phyloP scores from a whole-genome alignment of 192 early-diverging fungal species.

The Linnemannia exigua region DNA sequence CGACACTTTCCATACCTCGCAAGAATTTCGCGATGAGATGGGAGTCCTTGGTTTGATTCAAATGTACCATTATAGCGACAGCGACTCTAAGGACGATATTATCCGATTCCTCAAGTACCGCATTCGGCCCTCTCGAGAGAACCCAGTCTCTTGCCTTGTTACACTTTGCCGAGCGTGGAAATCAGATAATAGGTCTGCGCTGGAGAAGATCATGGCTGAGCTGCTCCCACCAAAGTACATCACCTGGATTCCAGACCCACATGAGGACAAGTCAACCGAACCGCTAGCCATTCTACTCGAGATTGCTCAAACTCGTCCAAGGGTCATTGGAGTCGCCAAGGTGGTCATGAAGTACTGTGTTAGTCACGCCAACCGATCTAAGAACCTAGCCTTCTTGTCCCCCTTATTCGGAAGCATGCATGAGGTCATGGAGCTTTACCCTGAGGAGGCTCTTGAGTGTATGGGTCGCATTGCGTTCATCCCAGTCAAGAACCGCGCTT shows the following conservation, averaged over 20 bases:
- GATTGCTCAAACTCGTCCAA: constrained; percentile 20
- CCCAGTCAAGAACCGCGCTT: not conserved
- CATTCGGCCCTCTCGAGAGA: not conserved
- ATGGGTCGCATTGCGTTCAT: constrained; percentile 3
- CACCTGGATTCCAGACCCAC: constrained; percentile 13
- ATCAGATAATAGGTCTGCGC: not conserved
- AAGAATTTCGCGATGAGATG: not conserved
- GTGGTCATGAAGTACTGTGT: constrained; percentile 38
- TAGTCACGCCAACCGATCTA: constrained; percentile 12
- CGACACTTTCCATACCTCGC: not conserved
- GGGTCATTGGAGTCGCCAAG: constrained; percentile 26
- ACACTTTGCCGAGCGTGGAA: not conserved
- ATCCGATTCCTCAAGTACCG: constrained; percentile 5
- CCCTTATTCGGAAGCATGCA: constrained; percentile 17
- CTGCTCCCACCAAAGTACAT: constrained; percentile 1
- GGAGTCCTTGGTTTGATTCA: not conserved
- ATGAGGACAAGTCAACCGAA: not conserved
- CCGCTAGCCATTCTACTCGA: not conserved
- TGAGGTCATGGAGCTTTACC: constrained; percentile 20
- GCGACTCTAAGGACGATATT: not conserved
- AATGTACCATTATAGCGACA: not conserved
- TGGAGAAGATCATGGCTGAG: not conserved
- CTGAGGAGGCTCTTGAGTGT: constrained; percentile 19
- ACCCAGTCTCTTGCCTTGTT: not conserved
- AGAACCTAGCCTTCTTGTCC: constrained; percentile 22